Evolutionary conservation across 441 rosid genomes (phyloP).

Genomic region (Populus hybrid): DNA sequence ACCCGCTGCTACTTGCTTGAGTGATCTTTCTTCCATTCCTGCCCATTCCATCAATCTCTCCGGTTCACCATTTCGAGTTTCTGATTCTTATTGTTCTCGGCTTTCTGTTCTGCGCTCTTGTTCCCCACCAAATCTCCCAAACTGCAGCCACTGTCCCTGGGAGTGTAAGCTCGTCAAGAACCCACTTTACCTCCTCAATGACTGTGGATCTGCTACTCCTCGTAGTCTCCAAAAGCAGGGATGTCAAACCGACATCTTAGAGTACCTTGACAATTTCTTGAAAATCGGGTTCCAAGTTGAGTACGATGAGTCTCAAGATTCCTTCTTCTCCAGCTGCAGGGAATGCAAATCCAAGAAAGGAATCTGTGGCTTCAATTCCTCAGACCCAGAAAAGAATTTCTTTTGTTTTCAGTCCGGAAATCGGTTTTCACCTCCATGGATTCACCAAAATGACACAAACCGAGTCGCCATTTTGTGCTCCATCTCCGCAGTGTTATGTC

Average conservation of each 20-base stretch:
- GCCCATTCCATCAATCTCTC: conserved; percentile 50
- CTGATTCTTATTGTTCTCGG: conserved; percentile 73
- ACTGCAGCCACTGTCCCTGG: conserved; percentile 60
- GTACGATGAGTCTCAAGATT: conserved; percentile 41
- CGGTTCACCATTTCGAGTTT: conserved; percentile 67
- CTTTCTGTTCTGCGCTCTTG: conserved; percentile 67
- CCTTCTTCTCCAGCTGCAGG: neutral
- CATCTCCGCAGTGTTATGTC: conserved; percentile 30
- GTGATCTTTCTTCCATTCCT: conserved; percentile 31
- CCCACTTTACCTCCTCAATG: conserved; percentile 55
- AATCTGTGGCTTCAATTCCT: neutral
- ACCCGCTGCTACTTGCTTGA: conserved; percentile 26
- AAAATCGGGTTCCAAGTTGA: conserved; percentile 17
- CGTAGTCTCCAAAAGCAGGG: conserved; percentile 49
- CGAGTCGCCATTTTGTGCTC: neutral
- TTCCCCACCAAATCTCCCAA: conserved; percentile 42
- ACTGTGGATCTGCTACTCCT: conserved; percentile 38
- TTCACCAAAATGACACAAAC: neutral
- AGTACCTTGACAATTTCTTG: neutral
- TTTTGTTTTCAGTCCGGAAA: conserved; percentile 16
- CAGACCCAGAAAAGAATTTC: neutral
- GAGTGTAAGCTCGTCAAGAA: conserved; percentile 57
- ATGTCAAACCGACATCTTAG: conserved; percentile 45
- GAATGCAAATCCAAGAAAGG: neutral
- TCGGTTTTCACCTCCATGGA: neutral